Conservation (phyloP, 495 filamentous ascomycete genomes). For the Xylaria castorea region DNA sequence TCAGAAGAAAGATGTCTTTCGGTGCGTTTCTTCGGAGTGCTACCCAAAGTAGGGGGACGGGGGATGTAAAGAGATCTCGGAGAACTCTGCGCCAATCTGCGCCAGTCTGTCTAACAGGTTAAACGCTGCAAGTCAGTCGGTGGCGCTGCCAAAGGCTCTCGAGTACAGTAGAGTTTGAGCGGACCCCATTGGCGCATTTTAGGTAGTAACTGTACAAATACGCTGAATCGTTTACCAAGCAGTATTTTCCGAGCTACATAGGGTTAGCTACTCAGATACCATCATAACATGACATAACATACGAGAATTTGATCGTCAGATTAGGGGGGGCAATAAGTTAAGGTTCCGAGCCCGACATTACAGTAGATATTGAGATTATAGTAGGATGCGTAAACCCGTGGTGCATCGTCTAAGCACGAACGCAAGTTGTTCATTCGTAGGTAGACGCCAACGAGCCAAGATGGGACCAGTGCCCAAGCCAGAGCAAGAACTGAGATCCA, state of each 20-base stretch:
- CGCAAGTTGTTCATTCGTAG: conserved; percentile 2
- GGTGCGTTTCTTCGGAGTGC: not conserved
- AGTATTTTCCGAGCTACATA: not conserved
- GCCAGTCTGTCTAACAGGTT: conserved; percentile 2
- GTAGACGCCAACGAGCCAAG: not conserved
- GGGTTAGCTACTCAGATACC: conserved; percentile 5
- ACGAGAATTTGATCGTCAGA: not conserved
- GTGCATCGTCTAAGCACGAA: not conserved
- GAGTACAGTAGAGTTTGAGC: conserved; percentile 2
- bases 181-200: not conserved
- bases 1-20: not conserved
- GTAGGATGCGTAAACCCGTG: not conserved
- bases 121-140: not conserved
- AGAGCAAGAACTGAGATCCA: conserved; percentile 20
- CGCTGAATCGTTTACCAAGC: not conserved
- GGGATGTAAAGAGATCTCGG: not conserved
- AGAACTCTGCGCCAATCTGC: conserved; percentile 10
- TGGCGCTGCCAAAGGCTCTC: not conserved
- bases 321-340: not conserved
- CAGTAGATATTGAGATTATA: not conserved
- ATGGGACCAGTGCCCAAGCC: not conserved
- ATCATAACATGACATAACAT: not conserved
- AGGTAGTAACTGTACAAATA: not conserved
- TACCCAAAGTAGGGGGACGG: not conserved
- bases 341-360: not conserved